Evolutionary conservation across 441 rosid genomes (phyloP).

Genomic region (Raphanus hybrid): DNA sequence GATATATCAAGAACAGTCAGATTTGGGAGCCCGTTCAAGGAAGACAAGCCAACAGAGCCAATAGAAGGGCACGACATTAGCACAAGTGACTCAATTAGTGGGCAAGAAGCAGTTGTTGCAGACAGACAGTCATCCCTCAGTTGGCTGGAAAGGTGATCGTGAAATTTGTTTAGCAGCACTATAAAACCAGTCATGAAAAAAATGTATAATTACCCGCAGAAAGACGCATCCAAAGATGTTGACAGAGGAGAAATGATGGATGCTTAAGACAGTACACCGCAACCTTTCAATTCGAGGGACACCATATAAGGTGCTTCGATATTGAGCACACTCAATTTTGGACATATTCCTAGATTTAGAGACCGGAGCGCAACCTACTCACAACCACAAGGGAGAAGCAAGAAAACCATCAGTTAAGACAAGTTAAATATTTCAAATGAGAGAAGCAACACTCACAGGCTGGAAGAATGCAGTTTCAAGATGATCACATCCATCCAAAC

Average conservation of each 20-base stretch:
- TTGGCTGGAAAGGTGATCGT: conserved; percentile 57
- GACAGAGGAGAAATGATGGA: conserved; percentile 80
- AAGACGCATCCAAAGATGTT: conserved; percentile 93
- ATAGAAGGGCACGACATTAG: conserved; percentile 92
- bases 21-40: conserved; percentile 64
- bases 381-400: conserved; percentile 17
- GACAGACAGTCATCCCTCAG: conserved; percentile 88
- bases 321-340: conserved; percentile 73
- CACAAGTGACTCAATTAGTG: conserved; percentile 80
- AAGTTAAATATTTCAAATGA: neutral
- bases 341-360: conserved; percentile 92
- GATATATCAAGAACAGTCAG: conserved; percentile 85
- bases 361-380: conserved; percentile 81
- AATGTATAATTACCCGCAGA: conserved; percentile 69
- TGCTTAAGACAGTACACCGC: conserved; percentile 89
- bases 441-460: conserved; percentile 67
- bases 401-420: conserved; percentile 12
- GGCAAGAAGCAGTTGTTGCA: conserved; percentile 82
- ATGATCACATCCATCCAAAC: conserved; percentile 97
- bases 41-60: conserved; percentile 79
- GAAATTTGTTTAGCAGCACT: conserved; percentile 9
- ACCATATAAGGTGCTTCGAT: conserved; percentile 37
- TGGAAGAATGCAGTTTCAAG: conserved; percentile 86
- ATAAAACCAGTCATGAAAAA: neutral
- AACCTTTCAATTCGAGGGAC: conserved; percentile 94